A percentile compares a stretch with the other conserved stretches of the same genome.
These are phyloP conservation scores for Aspergillus hiratsukae DNA, from an alignment of 2,329 filamentous ascomycete genomes.

Conservation along the genomic window DNA sequence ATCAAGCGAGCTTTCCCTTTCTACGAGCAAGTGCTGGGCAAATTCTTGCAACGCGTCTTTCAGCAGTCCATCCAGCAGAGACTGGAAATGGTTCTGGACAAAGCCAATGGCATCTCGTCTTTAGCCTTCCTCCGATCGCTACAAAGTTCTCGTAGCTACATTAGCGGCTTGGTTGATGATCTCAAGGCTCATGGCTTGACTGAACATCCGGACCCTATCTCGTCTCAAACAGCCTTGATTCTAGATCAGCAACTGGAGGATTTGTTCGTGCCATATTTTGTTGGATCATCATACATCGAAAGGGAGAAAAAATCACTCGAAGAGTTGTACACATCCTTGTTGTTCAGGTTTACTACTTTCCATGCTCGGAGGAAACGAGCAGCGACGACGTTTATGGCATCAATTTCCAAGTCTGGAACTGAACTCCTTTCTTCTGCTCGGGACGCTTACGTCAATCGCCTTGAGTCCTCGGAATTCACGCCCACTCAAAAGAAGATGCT, in stretches of 20 bases:
- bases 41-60: conserved; percentile 92
- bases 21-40: conserved; percentile 86
- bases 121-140: conserved; percentile 86
- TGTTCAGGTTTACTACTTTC: conserved; percentile 97
- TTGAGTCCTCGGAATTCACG: conserved; percentile 85
- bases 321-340: conserved; percentile 79
- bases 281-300: conserved; percentile 62
- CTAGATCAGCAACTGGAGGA: conserved; percentile 66
- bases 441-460: conserved; percentile 82
- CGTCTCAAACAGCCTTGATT: conserved; percentile 71
- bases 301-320: conserved; percentile 64
- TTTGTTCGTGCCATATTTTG: conserved; percentile 62
- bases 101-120: conserved; percentile 86
- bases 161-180: conserved; percentile 82
- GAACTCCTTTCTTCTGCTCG: conserved; percentile 83
- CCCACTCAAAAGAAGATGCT: conserved; percentile 86
- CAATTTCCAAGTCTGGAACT: conserved; percentile 81
- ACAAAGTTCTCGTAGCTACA: conserved; percentile 86
- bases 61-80: conserved; percentile 97
- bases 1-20: conserved; percentile 96
- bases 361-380: conserved; percentile 76
- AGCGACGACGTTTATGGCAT: conserved; percentile 87
- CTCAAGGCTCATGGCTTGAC: conserved; percentile 91
- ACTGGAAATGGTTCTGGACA: conserved; percentile 91
- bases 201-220: conserved; percentile 88